These are phyloP conservation scores for Lentinus tigrinus DNA, from an alignment of 768 basidiomycete species.

Conservation along the genomic window DNA sequence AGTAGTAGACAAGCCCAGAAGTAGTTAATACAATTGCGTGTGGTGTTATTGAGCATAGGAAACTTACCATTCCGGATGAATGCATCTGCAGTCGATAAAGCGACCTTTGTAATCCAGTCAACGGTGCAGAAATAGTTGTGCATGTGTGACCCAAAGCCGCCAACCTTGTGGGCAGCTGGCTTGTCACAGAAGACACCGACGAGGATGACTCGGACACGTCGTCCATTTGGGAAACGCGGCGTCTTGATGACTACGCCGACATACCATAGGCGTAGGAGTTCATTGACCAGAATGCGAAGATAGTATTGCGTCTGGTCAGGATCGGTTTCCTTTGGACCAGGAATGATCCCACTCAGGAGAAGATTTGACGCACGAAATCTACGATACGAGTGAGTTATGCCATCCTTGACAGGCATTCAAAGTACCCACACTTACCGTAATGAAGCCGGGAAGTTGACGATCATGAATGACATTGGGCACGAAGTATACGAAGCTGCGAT, in stretches of 20 bases:
- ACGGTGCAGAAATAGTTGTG: constrained; percentile 35
- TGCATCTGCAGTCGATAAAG: constrained; percentile 21
- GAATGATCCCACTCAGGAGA: constrained; percentile 5
- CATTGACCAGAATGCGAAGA: background rate
- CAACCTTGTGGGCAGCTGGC: constrained; percentile 37
- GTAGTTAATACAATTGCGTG: background rate
- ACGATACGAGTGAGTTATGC: constrained; percentile 19
- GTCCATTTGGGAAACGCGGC: constrained; percentile 17
- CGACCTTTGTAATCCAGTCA: constrained; percentile 32
- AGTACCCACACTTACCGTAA: constrained; percentile 27
- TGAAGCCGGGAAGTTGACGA: constrained; percentile 31
- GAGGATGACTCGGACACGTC: constrained; percentile 30
- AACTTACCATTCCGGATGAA: constrained; percentile 23
- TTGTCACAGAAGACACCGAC: constrained; percentile 38
- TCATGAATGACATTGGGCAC: constrained; percentile 33
- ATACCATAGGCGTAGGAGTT: constrained; percentile 5
- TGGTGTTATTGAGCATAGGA: too few species aligned
- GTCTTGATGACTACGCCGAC: constrained; percentile 1
- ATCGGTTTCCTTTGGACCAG: constrained; percentile 12
- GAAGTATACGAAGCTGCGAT: constrained; percentile 37
- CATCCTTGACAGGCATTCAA: constrained; percentile 22
- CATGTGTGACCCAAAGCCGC: constrained; percentile 29
- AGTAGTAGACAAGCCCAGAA: background rate
- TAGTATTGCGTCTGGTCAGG: constrained; percentile 3
- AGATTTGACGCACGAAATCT: constrained; percentile 6